Percentiles rank a stretch among this genome's conserved stretches.
phyloP scores from a whole-genome alignment of 1,139 yeast species.

The Sugiyamaella pinicola region DNA sequence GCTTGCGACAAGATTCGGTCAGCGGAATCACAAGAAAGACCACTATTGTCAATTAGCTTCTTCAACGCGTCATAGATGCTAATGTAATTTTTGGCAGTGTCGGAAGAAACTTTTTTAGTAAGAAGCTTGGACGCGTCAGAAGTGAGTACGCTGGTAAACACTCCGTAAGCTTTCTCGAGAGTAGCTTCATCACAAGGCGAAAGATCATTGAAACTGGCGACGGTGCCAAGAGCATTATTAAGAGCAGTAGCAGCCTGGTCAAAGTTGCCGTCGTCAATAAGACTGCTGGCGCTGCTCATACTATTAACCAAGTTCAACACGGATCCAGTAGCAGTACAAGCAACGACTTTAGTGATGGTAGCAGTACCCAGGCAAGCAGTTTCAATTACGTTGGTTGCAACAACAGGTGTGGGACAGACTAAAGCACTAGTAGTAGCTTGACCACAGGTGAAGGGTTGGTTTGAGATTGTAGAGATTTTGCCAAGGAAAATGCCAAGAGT shows the following conservation, averaged over 20 bases:
- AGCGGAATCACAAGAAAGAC: conserved; percentile 7
- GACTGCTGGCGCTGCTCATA: not conserved
- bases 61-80: conserved; percentile 8
- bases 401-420: too few species aligned
- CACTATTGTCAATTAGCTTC: not conserved
- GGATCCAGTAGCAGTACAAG: conserved; percentile 5
- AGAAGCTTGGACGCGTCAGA: not conserved
- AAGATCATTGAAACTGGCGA: not conserved
- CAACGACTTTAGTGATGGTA: not conserved
- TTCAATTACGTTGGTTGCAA: too few species aligned
- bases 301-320: not conserved
- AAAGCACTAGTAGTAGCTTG: not conserved
- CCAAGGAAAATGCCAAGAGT: conserved; percentile 3
- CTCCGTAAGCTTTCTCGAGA: not conserved
- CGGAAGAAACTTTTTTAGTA: not conserved
- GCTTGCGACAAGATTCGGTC: too few species aligned
- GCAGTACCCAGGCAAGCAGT: conserved; percentile 2
- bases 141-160: not conserved
- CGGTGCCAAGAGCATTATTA: not conserved
- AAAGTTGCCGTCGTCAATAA: not conserved
- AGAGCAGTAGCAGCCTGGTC: not conserved
- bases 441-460: not conserved
- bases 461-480: not conserved
- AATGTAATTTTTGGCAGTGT: not conserved
- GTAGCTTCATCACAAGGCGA: conserved; percentile 10